Evolutionary conservation across 2,329 filamentous ascomycete species (phyloP).

Genomic region (Paraconiothyrium brasiliense): DNA sequence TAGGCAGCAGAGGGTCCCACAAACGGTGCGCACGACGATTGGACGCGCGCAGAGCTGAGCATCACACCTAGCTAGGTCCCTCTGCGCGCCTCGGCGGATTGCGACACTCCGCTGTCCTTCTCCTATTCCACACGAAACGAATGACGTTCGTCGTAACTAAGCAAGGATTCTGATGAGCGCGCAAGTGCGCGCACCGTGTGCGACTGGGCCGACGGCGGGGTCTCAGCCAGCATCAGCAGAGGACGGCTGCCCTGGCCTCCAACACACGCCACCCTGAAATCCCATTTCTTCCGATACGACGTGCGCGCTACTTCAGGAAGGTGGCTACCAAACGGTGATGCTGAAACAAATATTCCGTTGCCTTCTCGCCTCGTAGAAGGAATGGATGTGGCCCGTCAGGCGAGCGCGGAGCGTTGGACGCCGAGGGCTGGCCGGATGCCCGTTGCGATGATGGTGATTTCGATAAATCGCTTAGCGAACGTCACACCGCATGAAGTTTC

Average conservation of each 20-base stretch:
- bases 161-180: neutral
- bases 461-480: neutral
- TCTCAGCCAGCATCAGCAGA: neutral
- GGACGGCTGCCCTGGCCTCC: slow-evolving; percentile 7
- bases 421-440: neutral
- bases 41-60: slow-evolving; percentile 9
- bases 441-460: neutral
- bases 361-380: slow-evolving; percentile 11
- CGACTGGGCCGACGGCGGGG: neutral
- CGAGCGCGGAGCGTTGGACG: slow-evolving; percentile 5
- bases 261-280: slow-evolving; percentile 10
- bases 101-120: neutral
- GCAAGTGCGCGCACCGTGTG: slow-evolving; percentile 5
- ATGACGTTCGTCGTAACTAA: too few species aligned
- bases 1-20: slow-evolving; percentile 2
- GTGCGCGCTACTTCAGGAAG: slow-evolving; percentile 2
- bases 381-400: slow-evolving; percentile 3
- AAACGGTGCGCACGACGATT: slow-evolving; percentile 10
- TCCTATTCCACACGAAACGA: neutral
- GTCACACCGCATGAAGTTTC: neutral
- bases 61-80: neutral
- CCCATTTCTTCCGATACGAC: slow-evolving; percentile 9
- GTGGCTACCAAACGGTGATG: neutral
- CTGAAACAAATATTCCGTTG: slow-evolving; percentile 4
- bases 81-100: slow-evolving; percentile 12